A percentile compares a stretch with the other conserved stretches of the same genome.
These are phyloP conservation scores for Boletellus ananas DNA, from an alignment of 768 basidiomycete species.

Conservation along the genomic window DNA sequence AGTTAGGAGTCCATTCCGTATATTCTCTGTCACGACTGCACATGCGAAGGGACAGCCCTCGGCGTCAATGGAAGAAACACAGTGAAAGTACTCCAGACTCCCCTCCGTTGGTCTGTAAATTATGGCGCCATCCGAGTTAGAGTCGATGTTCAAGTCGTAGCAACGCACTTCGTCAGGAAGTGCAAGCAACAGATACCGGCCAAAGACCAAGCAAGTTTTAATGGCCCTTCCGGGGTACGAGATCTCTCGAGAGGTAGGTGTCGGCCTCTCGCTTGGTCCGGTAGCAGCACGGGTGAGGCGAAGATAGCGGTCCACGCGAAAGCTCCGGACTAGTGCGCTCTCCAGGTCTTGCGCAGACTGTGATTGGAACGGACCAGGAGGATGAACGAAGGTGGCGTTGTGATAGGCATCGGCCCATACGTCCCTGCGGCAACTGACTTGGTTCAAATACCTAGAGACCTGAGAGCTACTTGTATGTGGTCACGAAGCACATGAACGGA, in stretches of 20 bases:
- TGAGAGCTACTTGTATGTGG: not conserved
- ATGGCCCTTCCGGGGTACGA: constrained; percentile 3
- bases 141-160: constrained; percentile 8
- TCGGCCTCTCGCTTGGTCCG: not conserved
- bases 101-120: not conserved
- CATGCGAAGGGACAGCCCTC: constrained; percentile 2
- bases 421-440: not conserved
- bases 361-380: not conserved
- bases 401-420: not conserved
- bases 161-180: constrained; percentile 14
- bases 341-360: constrained; percentile 6
- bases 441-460: not conserved
- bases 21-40: constrained; percentile 2
- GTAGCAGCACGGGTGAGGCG: not conserved
- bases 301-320: constrained; percentile 9
- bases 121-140: constrained; percentile 8
- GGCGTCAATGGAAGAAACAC: constrained; percentile 1
- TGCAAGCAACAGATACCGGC: constrained; percentile 12
- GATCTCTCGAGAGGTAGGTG: not conserved
- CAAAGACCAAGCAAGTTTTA: constrained; percentile 8
- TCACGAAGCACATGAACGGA: not conserved
- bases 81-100: constrained; percentile 1
- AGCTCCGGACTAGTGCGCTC: constrained; percentile 7
- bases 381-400: not conserved
- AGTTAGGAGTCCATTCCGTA: not conserved